A percentile compares a stretch with the other conserved stretches of the same genome.
These are phyloP conservation scores for Sporisorium graminicola DNA, from an alignment of 1,284 basidiomycete species.

Conservation along the genomic window DNA sequence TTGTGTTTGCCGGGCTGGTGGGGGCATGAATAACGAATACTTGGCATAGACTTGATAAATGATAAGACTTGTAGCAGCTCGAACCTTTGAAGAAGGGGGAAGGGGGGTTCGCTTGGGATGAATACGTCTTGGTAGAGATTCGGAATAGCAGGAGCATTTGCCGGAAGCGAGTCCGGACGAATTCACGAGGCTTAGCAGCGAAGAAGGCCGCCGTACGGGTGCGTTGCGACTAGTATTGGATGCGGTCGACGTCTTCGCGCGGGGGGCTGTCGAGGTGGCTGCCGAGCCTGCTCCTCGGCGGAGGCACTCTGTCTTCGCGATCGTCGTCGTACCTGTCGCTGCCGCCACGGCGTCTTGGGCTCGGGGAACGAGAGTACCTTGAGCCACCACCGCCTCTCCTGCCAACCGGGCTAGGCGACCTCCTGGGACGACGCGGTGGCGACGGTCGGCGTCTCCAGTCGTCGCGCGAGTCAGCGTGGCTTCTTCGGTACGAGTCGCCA, in stretches of 20 bases:
- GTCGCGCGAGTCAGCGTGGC: slow-evolving; percentile 46
- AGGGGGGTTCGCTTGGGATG: neutral
- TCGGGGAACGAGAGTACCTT: slow-evolving; percentile 48
- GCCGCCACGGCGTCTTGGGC: slow-evolving; percentile 31
- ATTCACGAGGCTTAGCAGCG: too few species aligned
- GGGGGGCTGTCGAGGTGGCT: slow-evolving; percentile 55
- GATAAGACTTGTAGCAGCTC: slow-evolving; percentile 5
- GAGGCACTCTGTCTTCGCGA: slow-evolving; percentile 39
- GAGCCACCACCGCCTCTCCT: slow-evolving; percentile 16
- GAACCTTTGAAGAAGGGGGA: neutral
- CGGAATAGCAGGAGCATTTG: neutral
- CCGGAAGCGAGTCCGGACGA: too few species aligned
- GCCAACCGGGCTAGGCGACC: slow-evolving; percentile 35
- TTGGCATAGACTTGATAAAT: neutral
- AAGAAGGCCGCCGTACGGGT: neutral
- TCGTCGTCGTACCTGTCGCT: slow-evolving; percentile 22
- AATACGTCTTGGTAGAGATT: too few species aligned
- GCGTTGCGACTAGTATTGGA: slow-evolving; percentile 29
- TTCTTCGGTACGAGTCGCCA: slow-evolving; percentile 37
- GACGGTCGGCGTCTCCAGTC: slow-evolving; percentile 57
- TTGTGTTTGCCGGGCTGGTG: neutral
- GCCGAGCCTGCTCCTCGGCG: slow-evolving; percentile 38
- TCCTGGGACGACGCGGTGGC: slow-evolving; percentile 36
- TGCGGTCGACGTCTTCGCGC: slow-evolving; percentile 50
- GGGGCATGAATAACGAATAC: neutral